phyloP scores from a whole-genome alignment of 805 yeast genomes.

The Wickerhamiella azyma region DNA sequence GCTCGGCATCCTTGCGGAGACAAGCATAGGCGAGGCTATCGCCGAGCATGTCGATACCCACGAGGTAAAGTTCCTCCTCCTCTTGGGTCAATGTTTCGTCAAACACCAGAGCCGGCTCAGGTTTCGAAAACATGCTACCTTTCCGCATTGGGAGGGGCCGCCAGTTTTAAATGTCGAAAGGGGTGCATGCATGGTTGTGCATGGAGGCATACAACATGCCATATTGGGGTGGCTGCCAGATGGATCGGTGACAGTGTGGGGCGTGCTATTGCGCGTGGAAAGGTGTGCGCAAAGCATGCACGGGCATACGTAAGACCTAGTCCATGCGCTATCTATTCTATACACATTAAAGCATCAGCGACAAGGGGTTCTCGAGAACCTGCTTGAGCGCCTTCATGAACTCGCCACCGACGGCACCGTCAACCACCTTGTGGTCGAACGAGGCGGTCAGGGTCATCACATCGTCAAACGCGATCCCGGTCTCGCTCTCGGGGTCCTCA shows the following conservation, averaged over 20 bases:
- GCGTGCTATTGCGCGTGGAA: too few species aligned
- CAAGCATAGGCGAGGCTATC: slow-evolving; percentile 3
- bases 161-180: neutral
- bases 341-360: slow-evolving; percentile 54
- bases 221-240: too few species aligned
- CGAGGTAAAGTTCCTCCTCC: slow-evolving; percentile 4
- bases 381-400: slow-evolving; percentile 86
- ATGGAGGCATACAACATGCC: too few species aligned
- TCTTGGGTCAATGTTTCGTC: slow-evolving; percentile 6
- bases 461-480: slow-evolving; percentile 86
- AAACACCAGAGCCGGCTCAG: neutral
- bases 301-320: too few species aligned
- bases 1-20: neutral
- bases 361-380: slow-evolving; percentile 90
- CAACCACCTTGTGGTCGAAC: slow-evolving; percentile 94
- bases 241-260: too few species aligned
- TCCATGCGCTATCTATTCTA: neutral
- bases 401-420: slow-evolving; percentile 97
- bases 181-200: too few species aligned
- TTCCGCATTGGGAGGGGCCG: neutral
- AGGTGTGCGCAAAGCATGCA: too few species aligned
- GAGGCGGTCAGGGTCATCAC: slow-evolving; percentile 89
- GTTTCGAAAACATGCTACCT: neutral
- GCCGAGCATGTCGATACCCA: neutral
- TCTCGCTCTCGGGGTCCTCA: slow-evolving; percentile 79